Evolutionary conservation across 805 yeast species (phyloP), one percentile per base, ranked within the genome.

Genomic region (Ogataea nitratoaversa): DNA sequence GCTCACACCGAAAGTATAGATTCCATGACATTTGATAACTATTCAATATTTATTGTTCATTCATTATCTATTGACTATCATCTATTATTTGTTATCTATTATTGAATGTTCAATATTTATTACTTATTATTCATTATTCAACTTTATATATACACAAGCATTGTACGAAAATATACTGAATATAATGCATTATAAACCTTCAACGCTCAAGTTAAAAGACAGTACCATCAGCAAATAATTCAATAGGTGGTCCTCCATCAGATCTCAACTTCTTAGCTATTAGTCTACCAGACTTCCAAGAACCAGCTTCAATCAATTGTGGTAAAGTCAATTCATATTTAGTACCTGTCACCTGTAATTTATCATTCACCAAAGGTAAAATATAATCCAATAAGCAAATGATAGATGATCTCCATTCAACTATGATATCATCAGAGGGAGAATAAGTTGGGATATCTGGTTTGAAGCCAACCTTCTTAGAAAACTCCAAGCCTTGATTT

Each of bases 321-420:
- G 84, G 79, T 32, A 79, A 56, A 8, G 57, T 47, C 34, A 79
- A 52, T 34, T 63, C 62, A 37, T 47, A 59, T 8, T 49, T 43
- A 5, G 63, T 57, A 16, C 54, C 56, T 8, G 42, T 48, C 24
- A 64, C 62, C 0, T 57, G 60, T 36, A 79, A 53, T 37, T 65
- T 63, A 22, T 68, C 62, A 47, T 79, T 79, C 29, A 79, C 72
- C 37, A 72, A 44, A 11, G 77, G 78, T 17, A 79, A 60, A 4
- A 79, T 54, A 45, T 64, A 55, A 52, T 79, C 86, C 34, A 79
- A 57, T 29, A 79, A 61, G 5, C 79, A 79, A 31, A 79, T 72
- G 0, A 82, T 79, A 36, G 70, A 62, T 24, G 83, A 76, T 53
- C 86, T 68, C 86, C 86, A 79, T 52, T 79, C 86, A 11, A 79